Conservation (phyloP, 306 rosid genomes). For the Castanopsis chinensis region DNA sequence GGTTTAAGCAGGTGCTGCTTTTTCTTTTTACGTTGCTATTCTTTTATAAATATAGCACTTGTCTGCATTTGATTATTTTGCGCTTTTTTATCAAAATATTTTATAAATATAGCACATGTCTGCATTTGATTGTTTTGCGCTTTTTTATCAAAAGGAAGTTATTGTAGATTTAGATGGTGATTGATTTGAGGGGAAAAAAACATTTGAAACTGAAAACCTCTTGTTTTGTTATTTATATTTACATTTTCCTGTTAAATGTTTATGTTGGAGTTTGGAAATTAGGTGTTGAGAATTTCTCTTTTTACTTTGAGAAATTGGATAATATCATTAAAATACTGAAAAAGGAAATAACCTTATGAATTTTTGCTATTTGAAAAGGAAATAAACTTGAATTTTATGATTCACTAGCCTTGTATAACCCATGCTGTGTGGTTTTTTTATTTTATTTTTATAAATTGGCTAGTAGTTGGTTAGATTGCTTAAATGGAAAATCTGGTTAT, state of each 20-base stretch:
- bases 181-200: background rate
- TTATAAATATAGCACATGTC: background rate
- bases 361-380: background rate
- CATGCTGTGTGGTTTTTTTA: too few species aligned
- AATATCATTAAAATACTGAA: background rate
- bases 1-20: constrained; percentile 74
- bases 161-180: background rate
- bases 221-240: background rate
- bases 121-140: constrained; percentile 10
- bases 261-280: background rate
- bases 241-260: background rate
- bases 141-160: constrained; percentile 1
- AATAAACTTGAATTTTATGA: background rate
- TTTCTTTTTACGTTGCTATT: constrained; percentile 10
- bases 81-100: too few species aligned
- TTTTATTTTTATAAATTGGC: too few species aligned
- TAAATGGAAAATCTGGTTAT: too few species aligned
- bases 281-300: background rate
- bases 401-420: too few species aligned
- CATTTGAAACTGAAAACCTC: background rate
- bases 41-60: background rate
- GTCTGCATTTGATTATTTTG: constrained; percentile 11
- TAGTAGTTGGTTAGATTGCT: too few species aligned
- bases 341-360: background rate
- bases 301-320: background rate